Evolutionary conservation across 139 green algal species (phyloP), one percentile per base, ranked within the genome.

Genomic region (Tetradesmus lagerheimii): DNA sequence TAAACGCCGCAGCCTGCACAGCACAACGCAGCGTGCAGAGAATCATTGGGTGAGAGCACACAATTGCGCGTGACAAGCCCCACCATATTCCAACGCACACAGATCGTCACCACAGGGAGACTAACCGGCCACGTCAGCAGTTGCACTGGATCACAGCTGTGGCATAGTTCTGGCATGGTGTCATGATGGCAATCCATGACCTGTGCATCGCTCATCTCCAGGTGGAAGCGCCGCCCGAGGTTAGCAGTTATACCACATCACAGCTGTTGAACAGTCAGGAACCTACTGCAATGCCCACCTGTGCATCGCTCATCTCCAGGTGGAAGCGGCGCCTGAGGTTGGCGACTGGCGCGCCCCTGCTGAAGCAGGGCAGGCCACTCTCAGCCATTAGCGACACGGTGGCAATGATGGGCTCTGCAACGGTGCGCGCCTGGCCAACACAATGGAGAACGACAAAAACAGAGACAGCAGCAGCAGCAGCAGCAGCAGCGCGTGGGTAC

Each of bases 281-380:
- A n/a, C n/a, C n/a, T n/a, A n/a, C n/a, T 20, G 66, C 1, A 45
- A 8, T 83, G 91, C 89, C 9, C 80, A 89, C 91, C 91, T 88
- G 92, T 62, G 94, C 90, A 79, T 95, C 94, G 4, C 79, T 92
- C 74, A 94, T 89, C 15, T 91, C 35, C 43, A 93, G 88, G 39
- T 89, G 64, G 35, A 99, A 97, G 29, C 98, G 94, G 90, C 97
- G 97, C 74, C 95, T 91, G 81, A 99, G 90, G n/a, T 95, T 95
- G 62, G 97, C 92, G 14, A 99, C 84, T 1, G 94, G 45, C 93
- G 91, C 1, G 94, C 92, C 16, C 93, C 97, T 64, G 89, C 94
- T 99, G 96, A 99, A 99, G 93, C 97, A 99, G 8, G 98, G 97
- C 76, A 96, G 97, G 37, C 96, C 98, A 80, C 93, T 95, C 80